A percentile compares a stretch with the other conserved stretches of the same genome.
These are phyloP conservation scores for Echium plantagineum DNA, from an alignment of 257 asterid species.

Conservation along the genomic window DNA sequence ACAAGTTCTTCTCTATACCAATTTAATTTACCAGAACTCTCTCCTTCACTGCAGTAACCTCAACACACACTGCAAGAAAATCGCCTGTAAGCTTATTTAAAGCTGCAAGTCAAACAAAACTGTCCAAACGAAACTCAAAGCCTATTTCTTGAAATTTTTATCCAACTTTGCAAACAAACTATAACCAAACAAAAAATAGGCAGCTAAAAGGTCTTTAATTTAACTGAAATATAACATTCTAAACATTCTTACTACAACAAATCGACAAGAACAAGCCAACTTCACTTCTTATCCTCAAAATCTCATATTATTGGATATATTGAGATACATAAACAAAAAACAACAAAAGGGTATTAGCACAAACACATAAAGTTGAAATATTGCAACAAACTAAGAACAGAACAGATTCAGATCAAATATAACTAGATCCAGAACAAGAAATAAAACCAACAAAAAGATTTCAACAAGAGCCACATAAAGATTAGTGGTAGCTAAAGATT, in stretches of 20 bases:
- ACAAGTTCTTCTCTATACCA: background rate
- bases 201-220: background rate
- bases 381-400: conserved; percentile 13
- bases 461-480: conserved; percentile 25
- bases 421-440: conserved; percentile 7
- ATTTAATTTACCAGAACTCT: conserved; percentile 16
- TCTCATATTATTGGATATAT: background rate
- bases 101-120: conserved; percentile 10
- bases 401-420: conserved; percentile 34
- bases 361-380: conserved; percentile 13
- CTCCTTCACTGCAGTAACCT: conserved; percentile 12
- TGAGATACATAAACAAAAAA: background rate
- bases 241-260: background rate
- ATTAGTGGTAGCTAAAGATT: conserved; percentile 19
- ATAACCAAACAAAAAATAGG: background rate
- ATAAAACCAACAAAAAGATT: conserved; percentile 12
- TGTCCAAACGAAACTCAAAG: background rate
- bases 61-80: conserved; percentile 16
- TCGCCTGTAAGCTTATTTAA: conserved; percentile 6
- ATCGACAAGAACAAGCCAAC: background rate
- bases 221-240: background rate
- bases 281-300: background rate
- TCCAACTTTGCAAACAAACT: conserved; percentile 3
- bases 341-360: conserved; percentile 18
- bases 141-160: background rate